Conservation (phyloP, 225 moss, liverwort and hornwort species). For the Pleurozium schreberi region DNA sequence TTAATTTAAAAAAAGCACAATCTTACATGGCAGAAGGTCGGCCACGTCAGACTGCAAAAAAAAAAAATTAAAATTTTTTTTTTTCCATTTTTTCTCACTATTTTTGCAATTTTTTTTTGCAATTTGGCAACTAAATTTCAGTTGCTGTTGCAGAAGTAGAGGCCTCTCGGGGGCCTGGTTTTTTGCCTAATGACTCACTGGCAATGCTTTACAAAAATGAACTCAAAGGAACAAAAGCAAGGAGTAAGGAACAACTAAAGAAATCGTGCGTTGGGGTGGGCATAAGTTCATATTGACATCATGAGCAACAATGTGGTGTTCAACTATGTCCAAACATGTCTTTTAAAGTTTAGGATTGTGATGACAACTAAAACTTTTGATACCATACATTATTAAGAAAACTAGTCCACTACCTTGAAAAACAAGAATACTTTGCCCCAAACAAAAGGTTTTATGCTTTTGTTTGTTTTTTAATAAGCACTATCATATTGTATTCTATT, state of each 20-base stretch:
- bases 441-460: too few relatives aligned
- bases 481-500: background rate
- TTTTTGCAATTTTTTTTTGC: too few relatives aligned
- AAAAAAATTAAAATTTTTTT: too few relatives aligned
- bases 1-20: too few relatives aligned
- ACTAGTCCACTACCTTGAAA: accelerated
- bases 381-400: accelerated
- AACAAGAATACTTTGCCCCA: background rate
- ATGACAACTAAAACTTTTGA: background rate
- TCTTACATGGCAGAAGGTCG: too few relatives aligned
- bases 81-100: too few relatives aligned
- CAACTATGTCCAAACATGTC: background rate
- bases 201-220: background rate
- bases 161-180: too few relatives aligned
- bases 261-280: accelerated
- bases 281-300: background rate
- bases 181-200: too few relatives aligned
- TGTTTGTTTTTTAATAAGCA: background rate
- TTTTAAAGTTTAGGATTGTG: background rate
- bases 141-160: too few relatives aligned
- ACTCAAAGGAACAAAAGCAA: background rate
- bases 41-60: too few relatives aligned
- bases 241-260: accelerated
- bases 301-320: background rate
- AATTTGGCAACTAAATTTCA: too few relatives aligned